phyloP scores from a whole-genome alignment of 2,329 filamentous ascomycete species.

The Rasamsonia emersonii region DNA sequence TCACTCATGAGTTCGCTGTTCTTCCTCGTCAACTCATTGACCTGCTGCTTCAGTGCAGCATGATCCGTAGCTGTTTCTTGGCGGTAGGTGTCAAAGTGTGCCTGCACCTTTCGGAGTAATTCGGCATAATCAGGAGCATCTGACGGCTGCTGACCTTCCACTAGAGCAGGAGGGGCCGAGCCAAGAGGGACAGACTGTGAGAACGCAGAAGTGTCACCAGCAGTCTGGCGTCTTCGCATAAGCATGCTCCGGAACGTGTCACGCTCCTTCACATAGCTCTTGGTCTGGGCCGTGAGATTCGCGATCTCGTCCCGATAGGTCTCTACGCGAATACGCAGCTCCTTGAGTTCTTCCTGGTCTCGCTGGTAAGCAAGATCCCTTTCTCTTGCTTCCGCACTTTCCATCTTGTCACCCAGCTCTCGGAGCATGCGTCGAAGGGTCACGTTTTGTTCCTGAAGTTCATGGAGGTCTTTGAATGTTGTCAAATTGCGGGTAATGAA shows the following conservation, averaged over 20 bases:
- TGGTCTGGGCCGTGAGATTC: slow-evolving; percentile 71
- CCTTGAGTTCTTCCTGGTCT: slow-evolving; percentile 62
- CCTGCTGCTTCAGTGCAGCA: slow-evolving; percentile 73
- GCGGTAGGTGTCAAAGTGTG: slow-evolving; percentile 81
- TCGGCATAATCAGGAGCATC: slow-evolving; percentile 64
- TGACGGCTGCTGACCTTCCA: slow-evolving; percentile 32
- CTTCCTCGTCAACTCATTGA: slow-evolving; percentile 70
- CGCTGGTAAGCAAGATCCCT: slow-evolving; percentile 47
- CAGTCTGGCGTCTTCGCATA: slow-evolving; percentile 61
- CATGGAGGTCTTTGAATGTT: slow-evolving; percentile 74
- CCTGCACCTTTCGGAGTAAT: slow-evolving; percentile 77
- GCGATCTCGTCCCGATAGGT: slow-evolving; percentile 78
- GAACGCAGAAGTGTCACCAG: slow-evolving; percentile 54
- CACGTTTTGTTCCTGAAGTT: slow-evolving; percentile 81
- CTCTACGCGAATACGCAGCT: slow-evolving; percentile 62
- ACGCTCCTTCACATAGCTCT: slow-evolving; percentile 90
- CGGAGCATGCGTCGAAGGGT: slow-evolving; percentile 75
- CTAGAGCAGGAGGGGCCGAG: slow-evolving; percentile 37
- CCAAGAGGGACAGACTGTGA: slow-evolving; percentile 60
- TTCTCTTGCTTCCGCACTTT: slow-evolving; percentile 73
- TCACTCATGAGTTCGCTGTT: slow-evolving; percentile 77
- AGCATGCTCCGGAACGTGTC: slow-evolving; percentile 97
- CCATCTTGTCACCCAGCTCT: slow-evolving; percentile 78
- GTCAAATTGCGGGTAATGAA: slow-evolving; percentile 87
- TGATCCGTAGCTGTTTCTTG: slow-evolving; percentile 77